Conservation (phyloP, 768 basidiomycete species). For the Calvatia gigantea region DNA sequence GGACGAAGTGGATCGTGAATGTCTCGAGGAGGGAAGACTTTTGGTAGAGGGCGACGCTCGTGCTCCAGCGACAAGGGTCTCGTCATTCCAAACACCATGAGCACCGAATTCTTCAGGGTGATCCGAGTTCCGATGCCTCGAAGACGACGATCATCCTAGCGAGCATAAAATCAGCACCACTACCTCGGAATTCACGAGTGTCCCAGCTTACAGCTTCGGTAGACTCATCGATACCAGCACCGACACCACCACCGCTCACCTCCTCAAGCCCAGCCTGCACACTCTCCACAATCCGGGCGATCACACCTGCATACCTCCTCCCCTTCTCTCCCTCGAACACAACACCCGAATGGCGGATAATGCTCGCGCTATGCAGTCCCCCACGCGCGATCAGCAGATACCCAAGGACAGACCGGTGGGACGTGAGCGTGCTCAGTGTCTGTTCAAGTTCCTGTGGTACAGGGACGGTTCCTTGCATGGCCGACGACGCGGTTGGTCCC, state of each 20-base stretch:
- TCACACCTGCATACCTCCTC: slow-evolving; percentile 65
- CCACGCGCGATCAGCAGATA: slow-evolving; percentile 81
- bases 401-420: slow-evolving; percentile 82
- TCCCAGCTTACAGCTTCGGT: slow-evolving; percentile 51
- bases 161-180: background rate
- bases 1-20: slow-evolving; percentile 5
- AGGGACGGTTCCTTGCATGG: slow-evolving; percentile 7
- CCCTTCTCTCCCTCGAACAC: slow-evolving; percentile 86
- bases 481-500: slow-evolving; percentile 11
- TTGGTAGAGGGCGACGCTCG: background rate
- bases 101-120: slow-evolving; percentile 16
- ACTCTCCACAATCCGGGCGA: slow-evolving; percentile 72
- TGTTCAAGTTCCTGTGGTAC: slow-evolving; percentile 83
- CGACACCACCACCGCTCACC: slow-evolving; percentile 46
- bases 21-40: background rate
- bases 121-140: background rate
- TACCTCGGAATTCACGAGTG: background rate
- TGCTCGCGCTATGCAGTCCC: slow-evolving; percentile 53
- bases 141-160: slow-evolving; percentile 86
- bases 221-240: slow-evolving; percentile 26
- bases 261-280: slow-evolving; percentile 81
- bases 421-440: slow-evolving; percentile 69
- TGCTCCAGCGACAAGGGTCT: slow-evolving; percentile 17
- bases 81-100: slow-evolving; percentile 15
- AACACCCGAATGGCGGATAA: slow-evolving; percentile 82